Conservation (phyloP, 495 filamentous ascomycete genomes). For the Penicillium tannophilum region DNA sequence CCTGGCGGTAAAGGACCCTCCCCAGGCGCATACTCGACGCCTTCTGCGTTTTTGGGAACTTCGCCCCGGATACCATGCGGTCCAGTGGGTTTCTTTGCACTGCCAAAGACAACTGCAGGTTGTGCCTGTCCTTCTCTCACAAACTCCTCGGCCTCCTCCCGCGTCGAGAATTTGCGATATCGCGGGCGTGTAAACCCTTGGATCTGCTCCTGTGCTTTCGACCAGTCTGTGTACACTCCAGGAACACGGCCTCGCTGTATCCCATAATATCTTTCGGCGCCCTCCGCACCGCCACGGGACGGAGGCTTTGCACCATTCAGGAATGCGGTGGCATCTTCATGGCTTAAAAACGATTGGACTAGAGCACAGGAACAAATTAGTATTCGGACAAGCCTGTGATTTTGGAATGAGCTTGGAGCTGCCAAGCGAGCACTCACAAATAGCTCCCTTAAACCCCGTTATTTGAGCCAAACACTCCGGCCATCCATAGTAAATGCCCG, state of each 20-base stretch:
- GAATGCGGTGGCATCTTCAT: slow-evolving; percentile 78
- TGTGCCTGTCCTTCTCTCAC: slow-evolving; percentile 52
- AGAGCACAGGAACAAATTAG: slow-evolving; percentile 8
- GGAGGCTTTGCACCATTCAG: slow-evolving; percentile 60
- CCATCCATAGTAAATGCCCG: slow-evolving; percentile 89
- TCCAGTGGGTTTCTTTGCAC: slow-evolving; percentile 22
- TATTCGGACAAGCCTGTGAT: neutral
- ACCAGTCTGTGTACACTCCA: slow-evolving; percentile 89
- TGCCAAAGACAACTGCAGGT: slow-evolving; percentile 29
- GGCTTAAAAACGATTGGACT: slow-evolving; percentile 84
- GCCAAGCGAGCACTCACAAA: slow-evolving; percentile 59
- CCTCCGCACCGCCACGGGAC: slow-evolving; percentile 20
- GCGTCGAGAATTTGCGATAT: slow-evolving; percentile 76
- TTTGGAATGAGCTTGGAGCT: neutral
- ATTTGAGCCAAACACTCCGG: slow-evolving; percentile 78
- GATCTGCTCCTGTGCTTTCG: slow-evolving; percentile 74
- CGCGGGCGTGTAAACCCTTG: slow-evolving; percentile 75
- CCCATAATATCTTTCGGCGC: slow-evolving; percentile 67
- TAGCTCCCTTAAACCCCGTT: slow-evolving; percentile 80
- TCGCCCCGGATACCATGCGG: slow-evolving; percentile 35
- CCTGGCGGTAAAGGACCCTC: slow-evolving; percentile 56
- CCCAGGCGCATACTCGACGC: slow-evolving; percentile 54
- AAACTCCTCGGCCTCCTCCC: slow-evolving; percentile 76
- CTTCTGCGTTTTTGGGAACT: slow-evolving; percentile 37
- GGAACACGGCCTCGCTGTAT: slow-evolving; percentile 81